Evolutionary conservation across 148 eudicot genomes (phyloP), one percentile per base, ranked within the genome.

Genomic region (Rhododendron mucronatum): DNA sequence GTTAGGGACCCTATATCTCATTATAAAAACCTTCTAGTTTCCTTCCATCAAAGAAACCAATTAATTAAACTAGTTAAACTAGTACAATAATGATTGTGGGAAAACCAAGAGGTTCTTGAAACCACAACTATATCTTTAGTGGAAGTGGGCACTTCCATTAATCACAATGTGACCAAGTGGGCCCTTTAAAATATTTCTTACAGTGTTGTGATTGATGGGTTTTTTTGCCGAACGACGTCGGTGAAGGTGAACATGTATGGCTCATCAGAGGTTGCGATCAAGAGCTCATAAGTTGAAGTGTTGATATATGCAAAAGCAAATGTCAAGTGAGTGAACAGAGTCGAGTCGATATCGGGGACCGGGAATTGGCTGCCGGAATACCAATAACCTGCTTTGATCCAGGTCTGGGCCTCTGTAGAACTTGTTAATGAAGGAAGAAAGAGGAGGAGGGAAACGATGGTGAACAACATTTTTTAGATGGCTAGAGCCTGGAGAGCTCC

Each of bases 351-450:
- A 23, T 75, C 76, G 3, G 85, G 39, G 1, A 81, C 61, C 1
- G 89, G 89, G 51, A n/a, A 74, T 7, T 57, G 39, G 18, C 65
- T 59, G 23, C 16, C 44, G 11, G 84, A 30, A 41, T 44, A 75
- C 87, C 89, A 88, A 75, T 73, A 75, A 48, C 89, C 89, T 9
- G 82, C 53, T 84, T 76, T 88, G 44, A 88, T 84, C 87, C 87
- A 84, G 8, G 77, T 51, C 33, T 80, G 74, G 20, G 89, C 50
- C 7, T 28, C 21, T 35, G 86, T 59, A 84, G 63, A 78, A 3
- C 41, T 39, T 18, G 37, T 9, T 33, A 33, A 6, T 28, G 53
- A 41, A 35, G 37, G 39, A 13, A 84, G 10, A 10, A 82, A 28
- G 13, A 77, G 2, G 55, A 87, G 73, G 57, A 84, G 20, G 51